Evolutionary conservation across 169 alveolate species (phyloP).

Genomic region (Amoebophrya sp.): DNA sequence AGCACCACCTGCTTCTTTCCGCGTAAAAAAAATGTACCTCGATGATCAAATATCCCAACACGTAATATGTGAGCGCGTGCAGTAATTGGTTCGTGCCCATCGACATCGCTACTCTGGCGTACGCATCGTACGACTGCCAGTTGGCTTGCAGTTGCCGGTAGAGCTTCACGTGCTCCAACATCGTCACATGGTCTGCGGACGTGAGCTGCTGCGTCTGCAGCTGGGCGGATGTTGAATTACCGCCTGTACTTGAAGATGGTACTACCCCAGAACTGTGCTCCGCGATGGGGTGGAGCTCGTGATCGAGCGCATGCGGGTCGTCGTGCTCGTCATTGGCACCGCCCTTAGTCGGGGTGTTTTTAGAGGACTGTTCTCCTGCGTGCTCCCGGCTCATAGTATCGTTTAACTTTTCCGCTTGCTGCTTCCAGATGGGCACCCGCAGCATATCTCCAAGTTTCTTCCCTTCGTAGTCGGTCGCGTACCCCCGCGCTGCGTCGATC

Average conservation of each 20-base stretch:
- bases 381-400: not conserved
- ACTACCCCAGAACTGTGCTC: too few relatives aligned
- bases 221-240: too few relatives aligned
- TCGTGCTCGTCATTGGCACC: too few relatives aligned
- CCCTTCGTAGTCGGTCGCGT: slow-evolving; percentile 13
- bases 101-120: slow-evolving; percentile 44
- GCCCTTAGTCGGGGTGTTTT: too few relatives aligned
- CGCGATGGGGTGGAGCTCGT: too few relatives aligned
- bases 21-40: not conserved
- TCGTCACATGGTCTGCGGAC: not conserved
- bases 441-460: not conserved
- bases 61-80: not conserved
- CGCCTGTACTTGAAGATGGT: too few relatives aligned
- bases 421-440: not conserved
- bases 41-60: not conserved
- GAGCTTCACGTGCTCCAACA: slow-evolving; percentile 15
- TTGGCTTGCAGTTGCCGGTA: slow-evolving; percentile 36
- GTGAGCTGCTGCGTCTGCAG: not conserved
- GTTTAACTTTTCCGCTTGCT: not conserved
- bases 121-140: slow-evolving; percentile 49
- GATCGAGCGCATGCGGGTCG: too few relatives aligned
- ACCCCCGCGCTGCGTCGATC: not conserved
- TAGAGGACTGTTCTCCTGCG: too few relatives aligned
- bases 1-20: too few relatives aligned
- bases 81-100: slow-evolving; percentile 47